Conservation (phyloP, 371 early-diverging fungal genomes). For the Nosema bombycis region DNA sequence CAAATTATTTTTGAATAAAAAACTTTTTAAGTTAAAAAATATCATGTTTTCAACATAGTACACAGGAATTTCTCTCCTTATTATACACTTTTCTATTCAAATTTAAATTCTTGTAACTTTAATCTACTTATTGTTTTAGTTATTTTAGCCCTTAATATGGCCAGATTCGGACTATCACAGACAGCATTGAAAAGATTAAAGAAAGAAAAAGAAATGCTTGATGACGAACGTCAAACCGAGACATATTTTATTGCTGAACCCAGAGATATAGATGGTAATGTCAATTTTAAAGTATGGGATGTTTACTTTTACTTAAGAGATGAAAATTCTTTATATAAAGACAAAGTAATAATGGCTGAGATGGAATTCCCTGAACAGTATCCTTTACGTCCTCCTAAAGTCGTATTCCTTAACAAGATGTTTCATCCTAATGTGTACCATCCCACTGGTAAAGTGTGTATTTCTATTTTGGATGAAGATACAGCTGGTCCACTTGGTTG, state of each 20-base stretch:
- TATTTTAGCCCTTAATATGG: no score
- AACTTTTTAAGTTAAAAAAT: no score
- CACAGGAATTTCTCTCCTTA: no score
- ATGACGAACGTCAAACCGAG: conserved; percentile 19
- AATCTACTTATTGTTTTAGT: no score
- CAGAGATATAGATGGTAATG: conserved; percentile 3
- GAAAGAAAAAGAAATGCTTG: conserved; percentile 42
- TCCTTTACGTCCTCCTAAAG: conserved; percentile 74
- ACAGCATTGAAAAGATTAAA: conserved; percentile 42
- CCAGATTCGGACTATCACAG: conserved; percentile 4
- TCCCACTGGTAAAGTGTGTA: conserved; percentile 91
- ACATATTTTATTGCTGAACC: conserved; percentile 38
- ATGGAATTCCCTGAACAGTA: conserved; percentile 69
- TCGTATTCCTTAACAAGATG: conserved; percentile 73
- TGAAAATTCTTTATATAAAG: conserved; percentile 68
- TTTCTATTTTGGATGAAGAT: conserved; percentile 86
- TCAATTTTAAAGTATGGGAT: conserved; percentile 57
- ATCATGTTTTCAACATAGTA: no score
- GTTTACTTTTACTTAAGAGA: conserved; percentile 63
- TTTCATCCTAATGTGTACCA: conserved; percentile 75
- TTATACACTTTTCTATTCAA: no score
- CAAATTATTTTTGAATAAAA: conserved; percentile 84
- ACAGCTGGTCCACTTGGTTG: conserved; percentile 66
- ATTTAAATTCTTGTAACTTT: no score
- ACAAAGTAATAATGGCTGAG: conserved; percentile 66